Conservation (phyloP, 2,329 filamentous ascomycete genomes). For the Aspergillus sp. region DNA sequence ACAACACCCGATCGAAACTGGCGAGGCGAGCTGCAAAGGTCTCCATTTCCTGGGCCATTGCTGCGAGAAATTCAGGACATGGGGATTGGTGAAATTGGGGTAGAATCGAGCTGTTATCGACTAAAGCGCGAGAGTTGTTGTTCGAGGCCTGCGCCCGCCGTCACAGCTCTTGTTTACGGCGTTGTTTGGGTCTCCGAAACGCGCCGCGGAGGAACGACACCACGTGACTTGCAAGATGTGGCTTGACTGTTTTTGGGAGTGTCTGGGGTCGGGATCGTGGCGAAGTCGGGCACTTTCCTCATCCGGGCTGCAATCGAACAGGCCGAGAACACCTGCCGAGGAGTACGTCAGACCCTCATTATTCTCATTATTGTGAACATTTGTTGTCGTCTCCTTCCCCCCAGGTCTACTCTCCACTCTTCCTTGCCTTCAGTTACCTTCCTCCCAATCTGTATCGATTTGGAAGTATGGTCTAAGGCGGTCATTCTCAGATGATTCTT, state of each 20-base stretch:
- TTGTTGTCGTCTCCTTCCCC: slow-evolving; percentile 1
- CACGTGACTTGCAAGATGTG: slow-evolving; percentile 18
- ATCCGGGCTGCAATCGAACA: slow-evolving; percentile 3
- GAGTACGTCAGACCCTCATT: slow-evolving; percentile 24
- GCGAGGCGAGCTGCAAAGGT: slow-evolving; percentile 75
- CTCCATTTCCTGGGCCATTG: slow-evolving; percentile 49
- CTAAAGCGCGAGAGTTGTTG: neutral
- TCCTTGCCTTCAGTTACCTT: neutral
- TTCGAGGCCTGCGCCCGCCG: neutral
- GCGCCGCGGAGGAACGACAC: slow-evolving; percentile 19
- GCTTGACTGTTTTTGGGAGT: neutral
- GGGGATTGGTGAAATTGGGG: neutral
- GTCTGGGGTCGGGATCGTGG: neutral
- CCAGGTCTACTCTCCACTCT: neutral
- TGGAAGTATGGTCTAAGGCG: slow-evolving; percentile 28
- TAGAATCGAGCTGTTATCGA: neutral
- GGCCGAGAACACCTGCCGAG: slow-evolving; percentile 21
- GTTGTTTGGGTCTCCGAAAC: slow-evolving; percentile 26
- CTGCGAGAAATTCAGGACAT: slow-evolving; percentile 14
- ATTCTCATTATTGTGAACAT: slow-evolving; percentile 1
- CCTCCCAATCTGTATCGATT: slow-evolving; percentile 1
- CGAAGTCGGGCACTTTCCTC: slow-evolving; percentile 5
- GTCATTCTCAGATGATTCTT: slow-evolving; percentile 17
- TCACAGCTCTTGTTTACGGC: slow-evolving; percentile 22
- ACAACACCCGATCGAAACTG: slow-evolving; percentile 70